Conservation (phyloP, 2,329 filamentous ascomycete species). For the Pyricularia pennisetigena region DNA sequence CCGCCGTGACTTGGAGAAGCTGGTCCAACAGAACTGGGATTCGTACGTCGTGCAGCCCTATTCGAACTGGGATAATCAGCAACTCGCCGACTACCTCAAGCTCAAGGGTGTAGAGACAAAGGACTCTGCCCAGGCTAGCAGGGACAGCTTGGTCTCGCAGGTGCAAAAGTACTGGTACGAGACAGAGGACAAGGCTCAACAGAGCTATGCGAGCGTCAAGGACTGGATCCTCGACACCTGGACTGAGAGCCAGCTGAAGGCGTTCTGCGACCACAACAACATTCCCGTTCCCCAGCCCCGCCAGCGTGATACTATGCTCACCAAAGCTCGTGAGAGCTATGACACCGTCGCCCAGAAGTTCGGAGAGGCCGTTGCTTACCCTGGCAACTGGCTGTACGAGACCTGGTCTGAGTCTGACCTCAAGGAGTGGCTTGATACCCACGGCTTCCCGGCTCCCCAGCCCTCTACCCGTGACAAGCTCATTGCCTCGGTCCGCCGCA, state of each 20-base stretch:
- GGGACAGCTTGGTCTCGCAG: constrained; percentile 56
- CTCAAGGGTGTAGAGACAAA: constrained; percentile 62
- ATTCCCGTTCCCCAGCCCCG: constrained; percentile 85
- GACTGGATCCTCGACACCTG: constrained; percentile 95
- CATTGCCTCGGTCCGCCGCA: constrained; percentile 81
- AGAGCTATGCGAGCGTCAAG: constrained; percentile 62
- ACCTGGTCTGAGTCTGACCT: constrained; percentile 89
- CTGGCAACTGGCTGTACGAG: constrained; percentile 88
- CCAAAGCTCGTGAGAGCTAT: constrained; percentile 71
- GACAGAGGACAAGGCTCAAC: constrained; percentile 64
- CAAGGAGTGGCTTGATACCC: constrained; percentile 86
- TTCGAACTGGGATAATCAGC: constrained; percentile 62
- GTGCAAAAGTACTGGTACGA: constrained; percentile 71
- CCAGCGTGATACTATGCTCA: constrained; percentile 71
- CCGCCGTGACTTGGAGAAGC: constrained; percentile 84
- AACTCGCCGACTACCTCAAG: constrained; percentile 58
- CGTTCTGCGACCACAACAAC: constrained; percentile 79
- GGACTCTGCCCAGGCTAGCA: constrained; percentile 55
- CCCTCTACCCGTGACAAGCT: constrained; percentile 77
- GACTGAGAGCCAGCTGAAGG: constrained; percentile 87
- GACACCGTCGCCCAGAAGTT: constrained; percentile 63
- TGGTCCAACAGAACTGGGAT: constrained; percentile 90
- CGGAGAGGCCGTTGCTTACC: constrained; percentile 75
- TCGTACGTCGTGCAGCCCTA: constrained; percentile 65
- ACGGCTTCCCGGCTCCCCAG: constrained; percentile 80